These are phyloP conservation scores for Vanderwaltozyma yarrowii DNA, from an alignment of 805 yeast genomes.

Conservation along the genomic window DNA sequence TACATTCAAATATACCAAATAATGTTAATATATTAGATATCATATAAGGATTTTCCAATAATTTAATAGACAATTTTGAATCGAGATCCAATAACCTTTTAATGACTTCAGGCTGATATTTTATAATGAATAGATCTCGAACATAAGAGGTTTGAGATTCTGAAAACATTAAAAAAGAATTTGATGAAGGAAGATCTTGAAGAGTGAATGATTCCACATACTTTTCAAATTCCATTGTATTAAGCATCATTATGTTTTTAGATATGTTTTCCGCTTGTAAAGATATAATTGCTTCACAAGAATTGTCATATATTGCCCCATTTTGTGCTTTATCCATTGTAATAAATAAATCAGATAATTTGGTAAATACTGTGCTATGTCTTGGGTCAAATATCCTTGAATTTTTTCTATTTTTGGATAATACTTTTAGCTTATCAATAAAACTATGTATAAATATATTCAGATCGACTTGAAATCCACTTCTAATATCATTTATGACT, in stretches of 20 bases:
- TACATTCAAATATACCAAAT: constrained; percentile 4
- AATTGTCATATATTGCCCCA: constrained; percentile 20
- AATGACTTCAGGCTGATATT: not conserved
- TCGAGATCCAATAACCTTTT: constrained; percentile 3
- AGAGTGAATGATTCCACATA: constrained; percentile 8
- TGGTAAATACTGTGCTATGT: constrained; percentile 13
- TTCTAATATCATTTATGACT: constrained; percentile 27
- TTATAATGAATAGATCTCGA: not conserved
- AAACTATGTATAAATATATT: constrained; percentile 23
- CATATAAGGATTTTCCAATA: constrained; percentile 8
- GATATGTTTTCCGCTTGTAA: constrained; percentile 31
- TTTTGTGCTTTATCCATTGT: constrained; percentile 28
- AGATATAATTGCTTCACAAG: constrained; percentile 25
- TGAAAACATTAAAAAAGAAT: not conserved
- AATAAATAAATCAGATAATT: constrained; percentile 22
- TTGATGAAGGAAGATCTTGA: not conserved
- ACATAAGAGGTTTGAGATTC: not conserved
- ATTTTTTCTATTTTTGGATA: constrained; percentile 23
- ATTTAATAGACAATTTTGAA: constrained; percentile 4
- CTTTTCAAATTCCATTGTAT: constrained; percentile 10
- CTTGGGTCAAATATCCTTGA: constrained; percentile 26
- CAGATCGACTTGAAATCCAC: constrained; percentile 29
- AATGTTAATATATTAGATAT: constrained; percentile 10
- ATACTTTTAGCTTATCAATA: constrained; percentile 12
- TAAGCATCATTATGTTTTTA: constrained; percentile 5